A percentile compares a stretch with the other conserved stretches of the same genome.
Evolutionary conservation across 345 rosid species (phyloP).

Genomic region (Dimocarpus longan): DNA sequence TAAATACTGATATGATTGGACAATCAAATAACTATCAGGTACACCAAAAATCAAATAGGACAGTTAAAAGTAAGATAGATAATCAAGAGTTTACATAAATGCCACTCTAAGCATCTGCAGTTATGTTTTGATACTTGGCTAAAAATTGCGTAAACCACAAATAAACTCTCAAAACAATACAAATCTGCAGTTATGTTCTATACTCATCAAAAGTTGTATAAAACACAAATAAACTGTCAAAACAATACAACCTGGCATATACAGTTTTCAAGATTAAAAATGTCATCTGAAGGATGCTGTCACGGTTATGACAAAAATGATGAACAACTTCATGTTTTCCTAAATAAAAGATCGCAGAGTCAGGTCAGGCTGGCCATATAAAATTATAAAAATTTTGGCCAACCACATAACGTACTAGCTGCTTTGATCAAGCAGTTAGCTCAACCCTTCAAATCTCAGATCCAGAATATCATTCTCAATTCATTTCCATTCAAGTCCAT

Average conservation of each 20-base stretch:
- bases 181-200: background rate
- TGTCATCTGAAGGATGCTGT: background rate
- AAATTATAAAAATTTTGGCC: background rate
- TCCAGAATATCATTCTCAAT: too few relatives aligned
- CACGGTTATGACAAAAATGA: background rate
- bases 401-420: background rate
- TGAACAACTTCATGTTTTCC: background rate
- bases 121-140: background rate
- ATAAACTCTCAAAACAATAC: background rate
- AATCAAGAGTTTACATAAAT: background rate
- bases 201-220: too few relatives aligned
- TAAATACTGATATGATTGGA: background rate
- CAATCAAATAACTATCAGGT: background rate
- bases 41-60: background rate
- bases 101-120: background rate
- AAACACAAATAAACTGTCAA: too few relatives aligned
- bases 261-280: background rate
- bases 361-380: background rate
- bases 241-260: background rate
- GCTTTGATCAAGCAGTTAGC: background rate
- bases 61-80: background rate
- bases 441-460: background rate
- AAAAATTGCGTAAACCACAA: background rate
- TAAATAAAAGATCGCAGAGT: background rate
- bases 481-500: background rate